A percentile compares a stretch with the other conserved stretches of the same genome.
Conservation (phyloP, 805 yeast genomes). For the Teunomyces gatunensis region DNA sequence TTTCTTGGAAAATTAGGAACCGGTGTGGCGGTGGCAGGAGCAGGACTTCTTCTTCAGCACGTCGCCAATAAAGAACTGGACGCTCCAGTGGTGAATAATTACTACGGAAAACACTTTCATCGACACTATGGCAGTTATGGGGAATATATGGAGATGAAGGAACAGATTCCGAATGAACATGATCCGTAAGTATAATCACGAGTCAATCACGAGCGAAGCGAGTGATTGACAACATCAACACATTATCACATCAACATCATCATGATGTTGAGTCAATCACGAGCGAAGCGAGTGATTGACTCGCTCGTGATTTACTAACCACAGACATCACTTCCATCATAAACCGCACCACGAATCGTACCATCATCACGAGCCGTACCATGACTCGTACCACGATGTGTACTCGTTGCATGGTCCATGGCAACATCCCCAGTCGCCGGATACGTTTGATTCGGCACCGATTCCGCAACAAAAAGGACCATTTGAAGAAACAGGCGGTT, state of each 20-base stretch:
- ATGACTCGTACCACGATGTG: not conserved
- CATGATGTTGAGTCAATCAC: too few relatives aligned
- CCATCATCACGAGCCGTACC: not conserved
- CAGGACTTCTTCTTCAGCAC: constrained; percentile 2
- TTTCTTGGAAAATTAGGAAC: not conserved
- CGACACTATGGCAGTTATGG: not conserved
- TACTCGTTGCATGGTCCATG: not conserved
- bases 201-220: not conserved
- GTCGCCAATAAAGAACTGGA: not conserved
- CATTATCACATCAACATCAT: too few relatives aligned
- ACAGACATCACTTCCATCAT: not conserved
- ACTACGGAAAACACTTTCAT: constrained; percentile 1
- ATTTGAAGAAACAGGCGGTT: constrained; percentile 1
- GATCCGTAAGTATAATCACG: not conserved
- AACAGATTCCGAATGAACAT: not conserved
- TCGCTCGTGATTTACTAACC: not conserved
- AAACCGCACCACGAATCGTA: not conserved
- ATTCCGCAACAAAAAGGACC: constrained; percentile 1
- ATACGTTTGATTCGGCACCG: not conserved
- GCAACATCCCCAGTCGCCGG: not conserved
- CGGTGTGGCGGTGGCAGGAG: constrained; percentile 3
- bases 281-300: not conserved
- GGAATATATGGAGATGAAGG: not conserved
- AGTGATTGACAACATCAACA: too few relatives aligned
- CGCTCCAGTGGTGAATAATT: constrained; percentile 1